phyloP scores from a whole-genome alignment of 2,329 filamentous ascomycete species.

The Hypoxylon sp. region DNA sequence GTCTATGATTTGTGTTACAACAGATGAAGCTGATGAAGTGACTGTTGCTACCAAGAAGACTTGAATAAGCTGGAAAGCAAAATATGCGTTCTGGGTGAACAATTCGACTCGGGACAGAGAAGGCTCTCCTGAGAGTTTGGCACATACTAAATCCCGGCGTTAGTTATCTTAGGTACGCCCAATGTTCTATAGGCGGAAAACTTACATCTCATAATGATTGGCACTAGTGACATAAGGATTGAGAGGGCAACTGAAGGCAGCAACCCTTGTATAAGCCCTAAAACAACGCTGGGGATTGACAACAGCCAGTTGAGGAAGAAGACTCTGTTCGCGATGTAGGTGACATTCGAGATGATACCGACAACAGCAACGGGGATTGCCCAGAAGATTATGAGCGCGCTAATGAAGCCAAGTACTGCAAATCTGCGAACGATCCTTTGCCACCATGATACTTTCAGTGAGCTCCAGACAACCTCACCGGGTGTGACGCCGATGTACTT shows the following conservation, averaged over 20 bases:
- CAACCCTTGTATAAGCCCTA: slow-evolving; percentile 87
- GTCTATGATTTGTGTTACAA: slow-evolving; percentile 72
- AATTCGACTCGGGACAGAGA: slow-evolving; percentile 86
- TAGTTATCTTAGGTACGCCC: slow-evolving; percentile 28
- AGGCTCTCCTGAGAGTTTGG: slow-evolving; percentile 84
- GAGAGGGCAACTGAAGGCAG: slow-evolving; percentile 84
- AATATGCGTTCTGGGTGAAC: slow-evolving; percentile 92
- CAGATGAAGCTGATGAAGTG: slow-evolving; percentile 82
- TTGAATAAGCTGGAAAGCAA: slow-evolving; percentile 90
- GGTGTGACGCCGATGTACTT: slow-evolving; percentile 88
- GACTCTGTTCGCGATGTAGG: slow-evolving; percentile 72
- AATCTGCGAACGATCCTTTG: slow-evolving; percentile 82
- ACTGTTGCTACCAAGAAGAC: slow-evolving; percentile 91
- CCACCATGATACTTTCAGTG: slow-evolving; percentile 88
- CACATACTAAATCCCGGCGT: slow-evolving; percentile 69
- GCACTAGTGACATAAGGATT: slow-evolving; percentile 88
- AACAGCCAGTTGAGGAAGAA: slow-evolving; percentile 80
- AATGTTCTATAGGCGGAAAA: slow-evolving; percentile 36
- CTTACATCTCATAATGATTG: slow-evolving; percentile 82
- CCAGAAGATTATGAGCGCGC: slow-evolving; percentile 89
- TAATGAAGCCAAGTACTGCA: slow-evolving; percentile 78
- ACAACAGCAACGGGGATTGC: slow-evolving; percentile 81
- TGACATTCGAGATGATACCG: slow-evolving; percentile 87
- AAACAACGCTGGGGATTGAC: slow-evolving; percentile 76
- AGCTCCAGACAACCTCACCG: slow-evolving; percentile 88